Evolutionary conservation across 495 filamentous ascomycete genomes (phyloP), one percentile per base, ranked within the genome.

Genomic region (Xylaria nigripes): DNA sequence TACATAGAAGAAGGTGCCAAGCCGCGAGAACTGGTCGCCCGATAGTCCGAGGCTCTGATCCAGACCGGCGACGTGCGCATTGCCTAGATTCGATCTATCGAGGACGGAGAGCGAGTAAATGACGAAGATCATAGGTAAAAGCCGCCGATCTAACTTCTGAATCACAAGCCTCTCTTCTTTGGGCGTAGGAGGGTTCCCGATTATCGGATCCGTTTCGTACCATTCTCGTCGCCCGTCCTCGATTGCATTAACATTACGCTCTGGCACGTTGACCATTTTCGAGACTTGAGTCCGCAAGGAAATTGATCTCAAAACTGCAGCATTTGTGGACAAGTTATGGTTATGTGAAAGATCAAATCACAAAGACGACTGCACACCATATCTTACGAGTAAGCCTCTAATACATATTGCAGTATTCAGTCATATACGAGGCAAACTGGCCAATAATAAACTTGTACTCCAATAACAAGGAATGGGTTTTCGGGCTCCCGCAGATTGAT

Each of bases 101-200:
- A 90, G 70, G 60, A 90, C 89, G 16, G 86, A 86, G 21, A 90
- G 69, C 24, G 88, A 67, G 58, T 89, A 90, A 61, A 90, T 70
- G 24, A 88, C 72, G 64, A 66, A 72, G 62, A 50, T 51, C 12
- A 71, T 58, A 10, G 69, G 69, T 45, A 72, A 58, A 4, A 73
- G 48, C 22, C 65, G 66, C 16, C 66, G 58, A 45, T 73, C 70
- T 25, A 74, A 55, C 50, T 74, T 74, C 25, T 65, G 48, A 25
- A 71, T 63, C 21, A 71, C 66, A 45, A 42, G 49, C 6, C 45
- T 50, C 50, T 64, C 60, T 43, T 71, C 69, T 21, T 67, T 63
- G 9, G 44, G 23, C 19, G 60, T 61, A 4, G 53, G 48, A 38
- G 34, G 54, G 1, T 38, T 24, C 16, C 30, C 32, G 5, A 46